Conservation (phyloP, 106 monocot genomes). For the Vanilla planifolia region DNA sequence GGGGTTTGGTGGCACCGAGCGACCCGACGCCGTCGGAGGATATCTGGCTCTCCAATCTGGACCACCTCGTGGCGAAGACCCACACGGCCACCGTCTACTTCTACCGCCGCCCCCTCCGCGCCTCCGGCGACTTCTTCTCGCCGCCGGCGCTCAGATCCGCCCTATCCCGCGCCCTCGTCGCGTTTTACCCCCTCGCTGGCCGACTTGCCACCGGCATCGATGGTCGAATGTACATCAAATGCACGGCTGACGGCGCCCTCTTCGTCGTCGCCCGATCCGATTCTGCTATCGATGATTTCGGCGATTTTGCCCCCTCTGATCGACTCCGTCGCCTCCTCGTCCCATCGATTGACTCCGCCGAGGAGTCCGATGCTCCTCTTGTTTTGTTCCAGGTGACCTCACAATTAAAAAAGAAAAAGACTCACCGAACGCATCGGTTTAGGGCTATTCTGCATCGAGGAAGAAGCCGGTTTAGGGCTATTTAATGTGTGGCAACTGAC, state of each 20-base stretch:
- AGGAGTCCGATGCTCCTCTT: conserved; percentile 7
- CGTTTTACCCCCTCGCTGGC: conserved; percentile 50
- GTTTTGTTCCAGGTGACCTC: conserved; percentile 34
- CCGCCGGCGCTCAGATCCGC: conserved; percentile 11
- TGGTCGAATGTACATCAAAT: conserved; percentile 40
- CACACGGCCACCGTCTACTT: conserved; percentile 27
- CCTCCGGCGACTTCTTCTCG: conserved; percentile 12
- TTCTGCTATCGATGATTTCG: conserved; percentile 26
- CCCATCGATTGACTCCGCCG: conserved; percentile 4
- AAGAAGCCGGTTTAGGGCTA: no score
- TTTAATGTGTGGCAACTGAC: no score
- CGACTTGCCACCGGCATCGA: conserved; percentile 15
- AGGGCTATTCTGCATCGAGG: no score
- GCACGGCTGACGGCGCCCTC: conserved; percentile 51
- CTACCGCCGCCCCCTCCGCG: conserved; percentile 6
- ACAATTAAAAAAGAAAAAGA: no score
- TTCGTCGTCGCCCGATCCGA: conserved; percentile 39
- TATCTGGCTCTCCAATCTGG: conserved; percentile 30
- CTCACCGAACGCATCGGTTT: no score
- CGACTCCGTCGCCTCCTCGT: conserved; percentile 24
- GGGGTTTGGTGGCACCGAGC: conserved; percentile 14
- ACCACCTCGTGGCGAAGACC: neutral
- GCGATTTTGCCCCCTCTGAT: conserved; percentile 35
- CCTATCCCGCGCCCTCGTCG: conserved; percentile 25
- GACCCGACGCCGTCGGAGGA: conserved; percentile 11